phyloP scores from a whole-genome alignment of 176 grass and related monocot genomes.

The Carex littledalei region DNA sequence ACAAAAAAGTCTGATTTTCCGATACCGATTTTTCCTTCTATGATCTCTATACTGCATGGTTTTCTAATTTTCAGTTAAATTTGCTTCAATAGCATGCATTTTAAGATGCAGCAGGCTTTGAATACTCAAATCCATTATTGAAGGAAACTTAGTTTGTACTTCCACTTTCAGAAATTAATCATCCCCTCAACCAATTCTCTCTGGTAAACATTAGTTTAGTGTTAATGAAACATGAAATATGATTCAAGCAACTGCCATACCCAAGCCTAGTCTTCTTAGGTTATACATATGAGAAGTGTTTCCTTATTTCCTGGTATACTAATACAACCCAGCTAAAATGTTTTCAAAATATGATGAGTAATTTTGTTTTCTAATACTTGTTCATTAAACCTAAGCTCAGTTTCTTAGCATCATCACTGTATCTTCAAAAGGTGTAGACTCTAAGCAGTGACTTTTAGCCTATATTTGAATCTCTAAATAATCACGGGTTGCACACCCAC shows the following conservation, averaged over 20 bases:
- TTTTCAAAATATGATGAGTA: not conserved
- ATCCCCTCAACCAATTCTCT: not conserved
- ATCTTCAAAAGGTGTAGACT: not conserved
- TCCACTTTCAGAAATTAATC: not conserved
- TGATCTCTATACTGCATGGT: not conserved
- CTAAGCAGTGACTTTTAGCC: not conserved
- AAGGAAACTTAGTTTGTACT: not conserved
- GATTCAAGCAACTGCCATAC: not conserved
- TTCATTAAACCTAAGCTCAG: not conserved
- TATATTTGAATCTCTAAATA: too few relatives aligned
- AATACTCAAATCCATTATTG: not conserved
- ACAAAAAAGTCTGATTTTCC: too few relatives aligned
- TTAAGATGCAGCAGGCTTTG: not conserved
- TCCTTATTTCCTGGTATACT: not conserved
- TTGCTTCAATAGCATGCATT: not conserved
- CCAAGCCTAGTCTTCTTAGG: not conserved
- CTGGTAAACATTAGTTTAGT: not conserved
- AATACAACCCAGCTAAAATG: not conserved
- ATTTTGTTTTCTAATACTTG: not conserved
- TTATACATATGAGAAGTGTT: too few relatives aligned
- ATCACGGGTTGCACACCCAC: too few relatives aligned
- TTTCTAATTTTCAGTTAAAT: not conserved
- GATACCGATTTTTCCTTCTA: too few relatives aligned
- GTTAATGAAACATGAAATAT: not conserved
- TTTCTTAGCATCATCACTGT: not conserved